Base-by-base conservation (phyloP, 371 early-diverging fungal species). In the Mucor velutinosus region DNA sequence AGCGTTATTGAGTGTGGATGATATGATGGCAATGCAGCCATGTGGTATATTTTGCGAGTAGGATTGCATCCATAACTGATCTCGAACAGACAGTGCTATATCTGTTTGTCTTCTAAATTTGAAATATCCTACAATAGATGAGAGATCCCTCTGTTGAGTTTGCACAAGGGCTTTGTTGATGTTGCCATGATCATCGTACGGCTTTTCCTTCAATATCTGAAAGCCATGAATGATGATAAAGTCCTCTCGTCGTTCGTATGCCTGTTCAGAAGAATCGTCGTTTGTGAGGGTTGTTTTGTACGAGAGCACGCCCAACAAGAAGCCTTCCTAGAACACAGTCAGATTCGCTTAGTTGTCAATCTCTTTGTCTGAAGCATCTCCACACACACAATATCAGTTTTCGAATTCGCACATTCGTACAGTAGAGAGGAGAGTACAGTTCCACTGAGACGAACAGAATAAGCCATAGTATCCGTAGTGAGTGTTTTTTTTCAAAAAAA, bases 171-270 rank as follows among this genome's bases (percentile, higher is more conserved):
- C 1, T 39, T 60, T 64, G 27, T 60, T 59, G 14, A 55, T 27
- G 11, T 43, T 72, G 19, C 67, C 72, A 45, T 63, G 37, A 33
- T 23, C 14, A 41, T 66, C 64, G 33, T 72, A 72, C 0, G 72
- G 72, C 25, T 66, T 60, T 35, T 69, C 70, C 23, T 55, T 56
- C 1, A 66, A 21, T 12, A 69, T 58, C 30, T 66, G 67, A 43
- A 60, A 73, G 7, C 74, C 70, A 69, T 73, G 74, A 41, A 73
- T 70, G 15, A 73, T 60, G 25, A 73, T 69, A 35, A 49, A 73
- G 6, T 66, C 69, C 56, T 73, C 64, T 59, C 64, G 29, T 30
- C 43, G 53, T 47, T 73, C 70, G 27, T 60, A 57, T 14, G 64
- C 45, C 6, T 62, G 66, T 12, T 73, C 74, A 32, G 66, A 37